Evolutionary conservation across 257 asterid genomes (phyloP).

Genomic region (Salvia rosmarinus): DNA sequence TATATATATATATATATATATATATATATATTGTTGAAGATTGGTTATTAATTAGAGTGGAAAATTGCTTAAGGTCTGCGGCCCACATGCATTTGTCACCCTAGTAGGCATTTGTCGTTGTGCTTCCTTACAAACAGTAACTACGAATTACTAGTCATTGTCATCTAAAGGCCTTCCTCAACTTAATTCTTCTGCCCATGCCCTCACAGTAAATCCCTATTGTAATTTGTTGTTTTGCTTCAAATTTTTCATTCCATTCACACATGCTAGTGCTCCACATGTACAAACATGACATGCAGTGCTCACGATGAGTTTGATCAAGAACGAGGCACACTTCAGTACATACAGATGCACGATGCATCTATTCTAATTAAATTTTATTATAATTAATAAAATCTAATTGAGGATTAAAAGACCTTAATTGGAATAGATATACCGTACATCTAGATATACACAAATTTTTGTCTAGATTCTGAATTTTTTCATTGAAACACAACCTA

Average conservation of each 20-base stretch:
- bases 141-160: constrained; percentile 24
- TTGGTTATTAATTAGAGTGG: no score
- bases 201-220: not conserved
- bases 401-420: no score
- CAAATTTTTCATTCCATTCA: not conserved
- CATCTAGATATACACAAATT: no score
- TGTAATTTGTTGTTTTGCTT: not conserved
- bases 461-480: no score
- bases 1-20: no score
- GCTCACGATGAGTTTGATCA: no score
- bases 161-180: constrained; percentile 12
- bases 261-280: not conserved
- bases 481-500: not conserved
- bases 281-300: not conserved
- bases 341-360: no score
- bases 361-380: no score
- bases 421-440: no score
- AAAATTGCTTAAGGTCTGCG: not conserved
- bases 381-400: no score
- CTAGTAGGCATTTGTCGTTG: constrained; percentile 23
- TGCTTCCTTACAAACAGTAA: constrained; percentile 22
- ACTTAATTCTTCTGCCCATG: constrained; percentile 6
- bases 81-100: constrained; percentile 31
- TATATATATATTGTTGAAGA: no score
- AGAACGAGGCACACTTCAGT: no score